phyloP scores from a whole-genome alignment of 2,329 filamentous ascomycete species.

The Fusarium duplospermum region DNA sequence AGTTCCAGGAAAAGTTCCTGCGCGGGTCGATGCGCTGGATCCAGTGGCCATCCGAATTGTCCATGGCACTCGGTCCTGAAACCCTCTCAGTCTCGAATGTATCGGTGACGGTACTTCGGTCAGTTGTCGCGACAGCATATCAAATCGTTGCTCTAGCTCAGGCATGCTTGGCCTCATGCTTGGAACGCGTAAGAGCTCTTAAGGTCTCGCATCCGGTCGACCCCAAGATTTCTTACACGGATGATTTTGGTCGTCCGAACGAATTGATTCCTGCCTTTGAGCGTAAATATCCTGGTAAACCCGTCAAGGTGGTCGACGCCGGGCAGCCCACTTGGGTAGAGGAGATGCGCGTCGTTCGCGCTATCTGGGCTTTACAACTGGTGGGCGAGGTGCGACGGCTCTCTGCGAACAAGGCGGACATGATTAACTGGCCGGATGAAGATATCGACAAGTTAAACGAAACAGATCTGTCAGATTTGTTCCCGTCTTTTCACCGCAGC shows the following conservation, averaged over 20 bases:
- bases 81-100: not conserved
- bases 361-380: conserved; percentile 33
- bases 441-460: not conserved
- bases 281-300: conserved; percentile 2
- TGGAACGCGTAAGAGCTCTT: conserved; percentile 20
- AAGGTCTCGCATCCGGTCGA: conserved; percentile 17
- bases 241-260: not conserved
- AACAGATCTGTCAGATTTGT: not conserved
- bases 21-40: too few relatives aligned
- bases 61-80: not conserved
- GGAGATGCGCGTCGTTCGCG: conserved; percentile 38
- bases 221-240: not conserved
- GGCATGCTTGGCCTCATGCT: conserved; percentile 32
- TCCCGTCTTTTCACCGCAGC: not conserved
- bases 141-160: conserved; percentile 33
- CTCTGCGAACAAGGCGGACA: not conserved
- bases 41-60: too few relatives aligned
- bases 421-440: not conserved
- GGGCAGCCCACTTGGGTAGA: conserved; percentile 37
- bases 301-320: conserved; percentile 6
- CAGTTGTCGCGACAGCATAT: conserved; percentile 25
- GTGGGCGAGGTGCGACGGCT: conserved; percentile 19
- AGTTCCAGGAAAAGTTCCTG: too few relatives aligned
- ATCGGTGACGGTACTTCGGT: conserved; percentile 17
- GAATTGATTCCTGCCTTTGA: conserved; percentile 6